Conservation (phyloP, 108 stramenopile genomes). For the Thalassiosira profunda region DNA sequence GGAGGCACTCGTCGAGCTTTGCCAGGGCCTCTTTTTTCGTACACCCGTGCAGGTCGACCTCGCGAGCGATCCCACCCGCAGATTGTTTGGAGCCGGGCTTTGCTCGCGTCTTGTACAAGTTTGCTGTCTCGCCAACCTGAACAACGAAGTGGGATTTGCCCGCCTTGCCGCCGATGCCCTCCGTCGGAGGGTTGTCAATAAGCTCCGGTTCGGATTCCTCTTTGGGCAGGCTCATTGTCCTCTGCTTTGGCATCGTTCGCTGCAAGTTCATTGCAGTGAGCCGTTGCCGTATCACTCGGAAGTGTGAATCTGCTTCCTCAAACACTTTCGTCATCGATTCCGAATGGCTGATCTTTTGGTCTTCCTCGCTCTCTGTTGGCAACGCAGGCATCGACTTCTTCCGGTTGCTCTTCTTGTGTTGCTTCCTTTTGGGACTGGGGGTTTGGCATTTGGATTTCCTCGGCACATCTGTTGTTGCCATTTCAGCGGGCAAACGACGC, state of each 20-base stretch:
- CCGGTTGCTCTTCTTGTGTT: too few species aligned
- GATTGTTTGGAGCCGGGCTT: slow-evolving; percentile 16
- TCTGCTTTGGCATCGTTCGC: slow-evolving; percentile 6
- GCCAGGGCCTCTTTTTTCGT: slow-evolving; percentile 10
- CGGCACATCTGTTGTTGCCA: background rate
- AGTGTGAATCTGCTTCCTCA: slow-evolving; percentile 16
- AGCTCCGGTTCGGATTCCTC: background rate
- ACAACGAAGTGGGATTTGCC: slow-evolving; percentile 12
- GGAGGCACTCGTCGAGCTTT: slow-evolving; percentile 11
- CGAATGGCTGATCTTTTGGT: slow-evolving; percentile 2
- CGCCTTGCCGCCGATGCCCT: slow-evolving; percentile 13
- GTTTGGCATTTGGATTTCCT: too few species aligned
- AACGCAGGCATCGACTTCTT: too few species aligned
- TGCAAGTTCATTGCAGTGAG: slow-evolving; percentile 13
- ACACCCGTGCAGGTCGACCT: slow-evolving; percentile 17
- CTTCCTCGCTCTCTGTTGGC: background rate
- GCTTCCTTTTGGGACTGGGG: too few species aligned
- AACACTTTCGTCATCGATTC: slow-evolving; percentile 15
- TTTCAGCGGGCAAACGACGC: background rate
- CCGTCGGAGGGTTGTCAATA: slow-evolving; percentile 1
- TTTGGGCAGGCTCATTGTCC: background rate
- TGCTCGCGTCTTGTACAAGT: slow-evolving; percentile 34
- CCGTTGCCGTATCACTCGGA: slow-evolving; percentile 10
- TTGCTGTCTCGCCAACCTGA: slow-evolving; percentile 19
- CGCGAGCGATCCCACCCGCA: background rate